Evolutionary conservation across 2,329 filamentous ascomycete genomes (phyloP).

Genomic region (Ascomycota sp.): DNA sequence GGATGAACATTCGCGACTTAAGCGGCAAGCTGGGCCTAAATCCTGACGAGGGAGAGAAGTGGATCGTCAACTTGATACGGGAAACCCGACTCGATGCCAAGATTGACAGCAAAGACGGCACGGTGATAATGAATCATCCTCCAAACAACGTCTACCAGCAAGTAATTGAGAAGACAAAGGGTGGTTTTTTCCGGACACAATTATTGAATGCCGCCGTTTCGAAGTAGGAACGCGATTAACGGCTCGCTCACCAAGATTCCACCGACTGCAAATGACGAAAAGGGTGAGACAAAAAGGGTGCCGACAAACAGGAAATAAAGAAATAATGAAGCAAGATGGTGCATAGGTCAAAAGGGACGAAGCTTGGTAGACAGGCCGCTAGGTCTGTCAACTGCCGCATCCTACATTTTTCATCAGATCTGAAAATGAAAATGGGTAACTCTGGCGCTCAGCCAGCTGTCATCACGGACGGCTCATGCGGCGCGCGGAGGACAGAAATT

Average conservation of each 20-base stretch:
- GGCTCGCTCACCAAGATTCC: too few species aligned
- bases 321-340: too few species aligned
- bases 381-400: too few species aligned
- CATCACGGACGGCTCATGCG: too few species aligned
- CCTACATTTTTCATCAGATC: too few species aligned
- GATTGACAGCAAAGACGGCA: slow-evolving; percentile 98
- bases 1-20: slow-evolving; percentile 95
- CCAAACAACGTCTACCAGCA: slow-evolving; percentile 98
- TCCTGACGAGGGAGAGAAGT: slow-evolving; percentile 95
- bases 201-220: slow-evolving; percentile 56
- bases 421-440: too few species aligned
- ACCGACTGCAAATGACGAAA: too few species aligned
- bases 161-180: slow-evolving; percentile 97
- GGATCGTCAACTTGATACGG: slow-evolving; percentile 98
- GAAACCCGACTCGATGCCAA: slow-evolving; percentile 96
- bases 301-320: neutral
- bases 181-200: slow-evolving; percentile 94
- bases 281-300: neutral
- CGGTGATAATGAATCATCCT: slow-evolving; percentile 98
- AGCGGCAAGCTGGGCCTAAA: slow-evolving; percentile 79
- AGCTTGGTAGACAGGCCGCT: too few species aligned
- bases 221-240: slow-evolving; percentile 16
- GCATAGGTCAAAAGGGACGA: too few species aligned
- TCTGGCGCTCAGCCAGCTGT: too few species aligned
- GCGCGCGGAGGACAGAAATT: neutral